A percentile compares a stretch with the other conserved stretches of the same genome.
Conservation (phyloP, 352 stramenopile genomes). For the Pythium periplocum region DNA sequence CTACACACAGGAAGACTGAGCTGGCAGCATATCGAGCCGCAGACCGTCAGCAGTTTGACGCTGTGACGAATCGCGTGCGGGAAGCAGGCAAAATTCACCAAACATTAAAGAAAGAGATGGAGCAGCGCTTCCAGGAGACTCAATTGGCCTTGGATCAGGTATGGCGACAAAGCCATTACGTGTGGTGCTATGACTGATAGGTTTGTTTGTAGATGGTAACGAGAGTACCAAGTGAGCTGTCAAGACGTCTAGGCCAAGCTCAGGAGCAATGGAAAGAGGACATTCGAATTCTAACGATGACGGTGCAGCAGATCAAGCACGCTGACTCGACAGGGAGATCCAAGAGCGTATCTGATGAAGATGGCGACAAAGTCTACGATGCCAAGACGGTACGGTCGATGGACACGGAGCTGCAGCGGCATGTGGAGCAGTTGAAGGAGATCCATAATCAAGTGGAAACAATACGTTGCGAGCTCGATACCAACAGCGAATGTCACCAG, state of each 20-base stretch:
- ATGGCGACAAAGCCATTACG: neutral
- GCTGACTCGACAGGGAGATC: constrained; percentile 9
- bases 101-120: constrained; percentile 36
- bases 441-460: constrained; percentile 1
- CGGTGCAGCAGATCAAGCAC: constrained; percentile 22
- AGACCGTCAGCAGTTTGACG: constrained; percentile 59
- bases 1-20: constrained; percentile 31
- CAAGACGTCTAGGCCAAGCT: constrained; percentile 37
- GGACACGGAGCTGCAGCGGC: constrained; percentile 11
- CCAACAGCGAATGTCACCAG: constrained; percentile 5
- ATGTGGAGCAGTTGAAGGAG: constrained; percentile 10
- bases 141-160: constrained; percentile 35
- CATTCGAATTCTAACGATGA: constrained; percentile 25
- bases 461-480: constrained; percentile 7
- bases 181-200: neutral
- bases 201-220: constrained; percentile 31
- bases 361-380: constrained; percentile 16
- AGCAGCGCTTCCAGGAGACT: constrained; percentile 34
- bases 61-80: constrained; percentile 46
- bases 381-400: constrained; percentile 12
- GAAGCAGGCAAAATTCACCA: constrained; percentile 41
- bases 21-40: constrained; percentile 27
- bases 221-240: constrained; percentile 47
- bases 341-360: constrained; percentile 6
- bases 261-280: constrained; percentile 38